These are phyloP conservation scores for Pseudonitzschia delicatissima DNA, from an alignment of 108 stramenopile species.

Conservation along the genomic window DNA sequence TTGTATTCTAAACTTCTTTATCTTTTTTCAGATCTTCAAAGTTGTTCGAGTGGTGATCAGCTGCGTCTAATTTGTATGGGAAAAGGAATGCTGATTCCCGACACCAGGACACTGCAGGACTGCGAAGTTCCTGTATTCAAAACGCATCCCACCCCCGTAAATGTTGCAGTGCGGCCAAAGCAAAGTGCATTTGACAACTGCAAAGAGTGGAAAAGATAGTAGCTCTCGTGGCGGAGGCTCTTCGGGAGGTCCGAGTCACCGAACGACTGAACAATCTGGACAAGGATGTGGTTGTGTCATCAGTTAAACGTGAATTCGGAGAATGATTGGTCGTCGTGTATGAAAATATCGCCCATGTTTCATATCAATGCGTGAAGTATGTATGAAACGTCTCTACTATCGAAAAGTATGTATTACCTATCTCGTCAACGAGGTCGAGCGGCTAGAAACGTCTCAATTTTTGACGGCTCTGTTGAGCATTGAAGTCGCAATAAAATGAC, in stretches of 20 bases:
- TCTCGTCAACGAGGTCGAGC: too few relatives aligned
- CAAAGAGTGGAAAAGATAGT: constrained; percentile 23
- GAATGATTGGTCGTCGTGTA: too few relatives aligned
- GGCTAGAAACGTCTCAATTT: too few relatives aligned
- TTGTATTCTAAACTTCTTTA: neutral
- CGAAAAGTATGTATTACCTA: too few relatives aligned
- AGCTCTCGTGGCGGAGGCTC: constrained; percentile 8
- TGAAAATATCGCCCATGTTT: too few relatives aligned
- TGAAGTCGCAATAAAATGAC: too few relatives aligned
- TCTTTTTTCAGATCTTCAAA: constrained; percentile 43
- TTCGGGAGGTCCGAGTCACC: neutral
- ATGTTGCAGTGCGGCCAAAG: constrained; percentile 73
- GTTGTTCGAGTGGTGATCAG: constrained; percentile 61
- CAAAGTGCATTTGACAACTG: constrained; percentile 1
- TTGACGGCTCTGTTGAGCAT: too few relatives aligned
- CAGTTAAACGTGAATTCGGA: neutral
- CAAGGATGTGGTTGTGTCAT: constrained; percentile 55
- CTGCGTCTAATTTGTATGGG: constrained; percentile 87
- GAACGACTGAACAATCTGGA: constrained; percentile 9
- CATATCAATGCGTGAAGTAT: too few relatives aligned
- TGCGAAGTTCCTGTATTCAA: constrained; percentile 78
- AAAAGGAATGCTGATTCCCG: constrained; percentile 82
- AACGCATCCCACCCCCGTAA: constrained; percentile 86
- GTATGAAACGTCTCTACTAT: too few relatives aligned
- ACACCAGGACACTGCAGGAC: constrained; percentile 62